Base-by-base conservation (phyloP, 2,329 filamentous ascomycete species). In the Diaporthe citrichinensis region DNA sequence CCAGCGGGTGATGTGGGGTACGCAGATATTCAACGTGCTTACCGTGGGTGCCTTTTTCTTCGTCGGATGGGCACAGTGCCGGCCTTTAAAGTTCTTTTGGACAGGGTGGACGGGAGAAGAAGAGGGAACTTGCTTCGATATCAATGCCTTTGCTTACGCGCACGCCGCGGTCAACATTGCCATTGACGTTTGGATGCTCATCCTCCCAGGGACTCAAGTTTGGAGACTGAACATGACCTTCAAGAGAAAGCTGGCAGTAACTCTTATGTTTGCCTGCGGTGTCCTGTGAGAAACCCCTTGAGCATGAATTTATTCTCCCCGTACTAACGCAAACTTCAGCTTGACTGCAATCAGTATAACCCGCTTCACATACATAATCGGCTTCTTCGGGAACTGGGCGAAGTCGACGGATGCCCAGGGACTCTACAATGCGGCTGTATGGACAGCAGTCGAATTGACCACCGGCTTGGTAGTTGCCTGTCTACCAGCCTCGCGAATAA, bases 111-210 rank as follows among this genome's bases (percentile, higher is more conserved):
- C 58, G 6, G 72, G 49, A 3, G 46, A 51, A 2, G 39, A 65
- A 1, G 20, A 55, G 25, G 71, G 71, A 3, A 28, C 9, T 2
- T 73, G 72, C n/a, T 73, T 67, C 39, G 41, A 73, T 31, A 39
- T 68, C 14, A 73, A 67, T n/a, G 49, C 34, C 20, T 73, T 55
- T 41, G 49, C 59, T 10, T 73, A 86, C 28, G 79, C 81, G 59
- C 84, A 86, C 71, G 84, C 85, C 0, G 84, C 81, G 5, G 79
- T 86, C 25, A 86, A 86, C 76, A 85, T 87, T 65, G 62, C 84
- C 34, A 85, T 84, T 14, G 84, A 87, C 77, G 67, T 87, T 9
- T 72, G 85, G 39, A 84, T 85, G 57, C 85, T 84, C 73, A 78
- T 81, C 5, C 78, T 87, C 5, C 85, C 85, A 1, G 81, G 85